Base-by-base conservation (phyloP, 192 early-diverging fungal species). In the Coemansia brasiliensis region DNA sequence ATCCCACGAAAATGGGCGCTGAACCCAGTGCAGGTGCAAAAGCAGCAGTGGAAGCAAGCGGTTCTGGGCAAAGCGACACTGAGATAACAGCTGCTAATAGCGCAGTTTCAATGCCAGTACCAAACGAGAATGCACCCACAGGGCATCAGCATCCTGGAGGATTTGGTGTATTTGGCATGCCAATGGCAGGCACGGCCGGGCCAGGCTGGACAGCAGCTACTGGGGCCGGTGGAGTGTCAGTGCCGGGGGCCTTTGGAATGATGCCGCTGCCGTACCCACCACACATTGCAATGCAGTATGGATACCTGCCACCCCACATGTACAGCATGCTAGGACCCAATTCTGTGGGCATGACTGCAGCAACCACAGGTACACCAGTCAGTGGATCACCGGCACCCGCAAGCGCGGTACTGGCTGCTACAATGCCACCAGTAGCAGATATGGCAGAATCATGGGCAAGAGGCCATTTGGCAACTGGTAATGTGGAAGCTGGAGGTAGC, bases 271-370 rank as follows among this genome's bases (percentile, higher is more conserved):
- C 65, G 21, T 78, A 63, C 27, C 57, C 61, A 38, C 68, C 72
- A 9, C 74, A 65, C 25, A 27, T 78, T 25, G 61, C 68, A 3
- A 78, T 78, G 68, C 68, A 67, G 57, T 71, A 58, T 45, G 74
- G 68, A 5, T 78, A 61, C 40, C 27, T 71, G n/a, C 68, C 64
- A 13, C 68, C 74, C n/a, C 74, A 67, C 37, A 78, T 78, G 68
- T 71, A 67, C 29, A 58, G 57, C 2, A 66, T 77, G 63, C 63
- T 56, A 2, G 49, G 56, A 3, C 58, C 67, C 39, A 62, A 59
- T 39, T 17, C 53, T 24, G 63, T 38, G 32, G 37, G 20, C 10
- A 32, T 50, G 24, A 26, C 43, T 11, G 43, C 43, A 20, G 43
- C 43, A 11, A 22, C 50, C 3, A 35, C 27, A 0, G 51, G 51